Evolutionary conservation across 805 yeast species (phyloP), one percentile per base, ranked within the genome.

Genomic region (Ogataea thermomethanolica): DNA sequence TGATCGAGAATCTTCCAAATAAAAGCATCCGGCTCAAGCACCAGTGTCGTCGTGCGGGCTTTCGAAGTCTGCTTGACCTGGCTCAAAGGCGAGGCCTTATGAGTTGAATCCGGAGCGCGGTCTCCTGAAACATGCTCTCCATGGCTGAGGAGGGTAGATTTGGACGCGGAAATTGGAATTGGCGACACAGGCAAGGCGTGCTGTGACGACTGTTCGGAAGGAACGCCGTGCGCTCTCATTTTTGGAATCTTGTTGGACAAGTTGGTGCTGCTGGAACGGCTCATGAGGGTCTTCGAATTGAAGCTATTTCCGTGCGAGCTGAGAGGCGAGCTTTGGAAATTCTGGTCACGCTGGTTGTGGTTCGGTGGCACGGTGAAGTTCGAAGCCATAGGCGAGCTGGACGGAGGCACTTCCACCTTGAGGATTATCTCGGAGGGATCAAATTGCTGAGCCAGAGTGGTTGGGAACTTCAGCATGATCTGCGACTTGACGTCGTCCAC

Each of bases 401-500:
- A 13, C 15, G 34, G 37, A 6, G 54, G 48, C 10, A 58, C 4
- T 13, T 54, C 58, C 23, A 59, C 24, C 35, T 55, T 55, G 44
- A 79, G 57, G 12, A 67, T 40, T 48, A 82, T 43, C 56, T 85
- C 87, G 8, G 95, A 78, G 7, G 95, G 80, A 64, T 88, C 88
- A 54, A 71, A 74, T 33, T 66, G 57, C 45, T 74, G 58, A 3
- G 79, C 84, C 41, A 83, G 55, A 2, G 86, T 73, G 44, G 83
- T 78, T 39, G 95, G 84, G 58, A 74, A 84, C 51, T 81, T 84
- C 32, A 64, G 65, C 26, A 80, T 61, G 1, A 90, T 71, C 44
- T 78, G 71, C 8, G 71, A 65, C 54, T 90, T 90, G 51, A 90
- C 66, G 60, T 91, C 96, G 59, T 90, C 98, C 5, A 90, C 73